A percentile compares a stretch with the other conserved stretches of the same genome.
These are phyloP conservation scores for Calocera cornea DNA, from an alignment of 768 basidiomycete species.

Conservation along the genomic window DNA sequence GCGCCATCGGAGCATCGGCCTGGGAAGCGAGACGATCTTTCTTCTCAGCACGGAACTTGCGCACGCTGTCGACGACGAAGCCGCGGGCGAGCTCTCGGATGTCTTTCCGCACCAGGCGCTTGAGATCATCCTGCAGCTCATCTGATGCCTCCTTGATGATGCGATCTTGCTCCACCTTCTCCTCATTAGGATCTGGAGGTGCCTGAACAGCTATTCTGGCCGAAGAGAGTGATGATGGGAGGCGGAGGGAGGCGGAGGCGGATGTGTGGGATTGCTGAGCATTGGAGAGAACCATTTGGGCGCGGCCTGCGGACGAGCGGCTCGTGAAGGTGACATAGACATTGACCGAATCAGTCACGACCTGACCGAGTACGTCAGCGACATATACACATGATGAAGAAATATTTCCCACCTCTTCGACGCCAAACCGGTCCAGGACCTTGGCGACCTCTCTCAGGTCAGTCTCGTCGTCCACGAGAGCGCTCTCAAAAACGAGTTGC, in stretches of 20 bases:
- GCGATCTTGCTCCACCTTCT: background rate
- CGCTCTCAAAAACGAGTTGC: background rate
- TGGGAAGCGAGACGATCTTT: background rate
- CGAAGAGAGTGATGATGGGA: background rate
- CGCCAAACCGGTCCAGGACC: background rate
- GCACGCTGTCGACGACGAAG: slow-evolving; percentile 10
- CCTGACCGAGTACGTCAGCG: background rate
- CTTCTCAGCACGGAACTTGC: slow-evolving; percentile 12
- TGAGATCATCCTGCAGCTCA: slow-evolving; percentile 13
- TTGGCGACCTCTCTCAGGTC: background rate
- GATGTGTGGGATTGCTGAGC: background rate
- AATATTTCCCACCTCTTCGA: background rate
- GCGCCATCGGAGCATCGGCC: background rate
- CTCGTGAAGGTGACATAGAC: background rate
- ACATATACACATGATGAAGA: background rate
- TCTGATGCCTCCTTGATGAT: slow-evolving; percentile 14
- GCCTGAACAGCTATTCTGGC: background rate
- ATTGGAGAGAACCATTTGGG: background rate
- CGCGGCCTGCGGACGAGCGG: background rate
- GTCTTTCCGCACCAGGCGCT: slow-evolving; percentile 4
- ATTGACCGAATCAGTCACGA: background rate
- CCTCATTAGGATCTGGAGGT: background rate
- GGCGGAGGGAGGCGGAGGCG: background rate
- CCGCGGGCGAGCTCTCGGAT: background rate
- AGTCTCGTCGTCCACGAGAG: background rate